Conservation (phyloP, 805 yeast species). For the Yamadazyma nakazawae region DNA sequence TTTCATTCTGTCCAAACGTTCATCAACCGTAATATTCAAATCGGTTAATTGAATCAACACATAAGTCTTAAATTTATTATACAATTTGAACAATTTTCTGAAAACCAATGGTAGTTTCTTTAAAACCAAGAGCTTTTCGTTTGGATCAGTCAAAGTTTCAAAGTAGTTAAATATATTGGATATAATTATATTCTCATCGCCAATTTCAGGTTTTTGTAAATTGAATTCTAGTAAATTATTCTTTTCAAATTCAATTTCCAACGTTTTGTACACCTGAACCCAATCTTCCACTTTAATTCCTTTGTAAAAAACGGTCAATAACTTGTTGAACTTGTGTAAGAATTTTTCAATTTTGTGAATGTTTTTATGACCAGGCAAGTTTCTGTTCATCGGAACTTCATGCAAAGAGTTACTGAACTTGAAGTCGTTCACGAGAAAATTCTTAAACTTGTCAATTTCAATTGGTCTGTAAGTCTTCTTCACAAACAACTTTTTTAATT, state of each 20-base stretch:
- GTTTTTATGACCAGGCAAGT: conserved; percentile 44
- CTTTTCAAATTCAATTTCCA: conserved; percentile 66
- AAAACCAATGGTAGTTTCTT: conserved; percentile 66
- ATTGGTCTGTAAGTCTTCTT: conserved; percentile 67
- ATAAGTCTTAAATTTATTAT: conserved; percentile 61
- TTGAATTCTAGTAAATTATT: conserved; percentile 57
- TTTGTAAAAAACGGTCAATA: conserved; percentile 55
- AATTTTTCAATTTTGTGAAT: conserved; percentile 55
- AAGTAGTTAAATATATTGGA: conserved; percentile 73
- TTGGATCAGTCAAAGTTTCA: conserved; percentile 51
- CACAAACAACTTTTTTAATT: conserved; percentile 64
- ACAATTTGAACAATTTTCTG: conserved; percentile 61
- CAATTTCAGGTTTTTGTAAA: conserved; percentile 33
- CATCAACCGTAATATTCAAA: conserved; percentile 50
- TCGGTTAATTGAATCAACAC: conserved; percentile 65
- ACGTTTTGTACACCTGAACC: conserved; percentile 67
- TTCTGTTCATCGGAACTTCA: conserved; percentile 47
- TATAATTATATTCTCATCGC: conserved; percentile 57
- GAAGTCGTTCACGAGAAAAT: conserved; percentile 38
- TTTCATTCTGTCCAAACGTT: conserved; percentile 66
- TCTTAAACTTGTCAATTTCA: conserved; percentile 38
- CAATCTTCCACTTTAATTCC: conserved; percentile 69
- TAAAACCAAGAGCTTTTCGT: conserved; percentile 33
- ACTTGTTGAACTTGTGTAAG: conserved; percentile 58
- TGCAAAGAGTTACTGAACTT: conserved; percentile 37